Evolutionary conservation across 345 rosid genomes (phyloP), one percentile per base, ranked within the genome.

Genomic region (Camelina laxa): DNA sequence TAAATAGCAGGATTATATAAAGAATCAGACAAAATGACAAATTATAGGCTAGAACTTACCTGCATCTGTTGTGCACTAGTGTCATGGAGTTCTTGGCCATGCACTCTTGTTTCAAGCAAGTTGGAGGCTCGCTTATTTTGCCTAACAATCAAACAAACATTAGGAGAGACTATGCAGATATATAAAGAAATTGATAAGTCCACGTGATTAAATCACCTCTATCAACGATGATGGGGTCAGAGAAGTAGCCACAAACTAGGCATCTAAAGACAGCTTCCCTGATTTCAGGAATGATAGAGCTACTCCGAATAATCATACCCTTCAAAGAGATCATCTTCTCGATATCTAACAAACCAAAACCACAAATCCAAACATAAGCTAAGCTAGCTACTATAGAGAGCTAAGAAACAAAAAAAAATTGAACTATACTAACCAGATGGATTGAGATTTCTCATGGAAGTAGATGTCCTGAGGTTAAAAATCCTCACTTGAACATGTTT

Each of bases 281-380:
- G 44, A 95, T 92, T 83, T 95, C 98, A 1, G 99, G 98, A 80
- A 95, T 95, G 65, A 95, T 87, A 0, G 96, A 89, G 82, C 99
- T 95, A 79, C 96, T 85, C 62, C 99, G 72, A 69, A 95, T 95
- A 14, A 95, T 80, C 98, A 95, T 92, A 65, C 99, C 99, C 76
- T 92, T 92, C 81, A 95, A 69, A 2, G 94, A 92, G 16, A 92
- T 88, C 97, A 92, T 92, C 97, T 92, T 95, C 89, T 90, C 98
- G 33, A 95, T 89, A 83, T 95, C 99, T 92, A 73, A 58, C 49
- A 83, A 62, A 11, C 66, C 68, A 75, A 38, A 21, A 9, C 55
- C 13, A 62, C 36, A 67, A 48, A 68, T 70, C 9, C 36, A 69
- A 60, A 47, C 54, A 76, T 74, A 69, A 24, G 24, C 54, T 36